Evolutionary conservation across 2,329 filamentous ascomycete genomes (phyloP).

Genomic region (Colletotrichum melonis): DNA sequence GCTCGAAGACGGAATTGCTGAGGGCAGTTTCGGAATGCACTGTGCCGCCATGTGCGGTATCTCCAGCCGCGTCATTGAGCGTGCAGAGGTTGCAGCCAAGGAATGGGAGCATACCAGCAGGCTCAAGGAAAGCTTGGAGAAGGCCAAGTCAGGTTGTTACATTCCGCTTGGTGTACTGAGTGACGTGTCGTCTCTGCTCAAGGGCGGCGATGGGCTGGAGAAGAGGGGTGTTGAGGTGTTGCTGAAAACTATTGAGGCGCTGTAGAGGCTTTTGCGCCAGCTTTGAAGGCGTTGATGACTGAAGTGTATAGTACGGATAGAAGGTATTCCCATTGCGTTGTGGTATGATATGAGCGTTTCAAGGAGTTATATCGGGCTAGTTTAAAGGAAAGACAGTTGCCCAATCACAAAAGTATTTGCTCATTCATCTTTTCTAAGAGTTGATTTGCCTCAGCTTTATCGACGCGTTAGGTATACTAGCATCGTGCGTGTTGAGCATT

Average conservation of each 20-base stretch:
- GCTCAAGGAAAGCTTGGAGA: constrained; percentile 88
- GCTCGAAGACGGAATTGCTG: constrained; percentile 91
- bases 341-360: not conserved
- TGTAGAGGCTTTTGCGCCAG: constrained; percentile 49
- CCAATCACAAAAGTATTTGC: not conserved
- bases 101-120: constrained; percentile 97
- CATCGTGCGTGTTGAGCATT: not conserved
- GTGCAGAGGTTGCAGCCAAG: constrained; percentile 87
- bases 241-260: constrained; percentile 67
- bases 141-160: constrained; percentile 81
- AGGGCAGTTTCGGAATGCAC: constrained; percentile 99
- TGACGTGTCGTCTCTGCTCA: constrained; percentile 83
- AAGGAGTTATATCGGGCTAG: not conserved
- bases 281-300: not conserved
- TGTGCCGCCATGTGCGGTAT: constrained; percentile 99
- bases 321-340: not conserved
- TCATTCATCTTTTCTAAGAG: not conserved
- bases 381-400: not conserved
- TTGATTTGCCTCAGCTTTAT: not conserved
- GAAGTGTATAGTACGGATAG: not conserved
- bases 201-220: constrained; percentile 63
- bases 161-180: constrained; percentile 89
- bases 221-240: constrained; percentile 69
- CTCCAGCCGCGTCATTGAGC: constrained; percentile 80
- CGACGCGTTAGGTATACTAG: not conserved